Conservation (phyloP, 1,139 yeast species). For the Blastobotrys niveus region DNA sequence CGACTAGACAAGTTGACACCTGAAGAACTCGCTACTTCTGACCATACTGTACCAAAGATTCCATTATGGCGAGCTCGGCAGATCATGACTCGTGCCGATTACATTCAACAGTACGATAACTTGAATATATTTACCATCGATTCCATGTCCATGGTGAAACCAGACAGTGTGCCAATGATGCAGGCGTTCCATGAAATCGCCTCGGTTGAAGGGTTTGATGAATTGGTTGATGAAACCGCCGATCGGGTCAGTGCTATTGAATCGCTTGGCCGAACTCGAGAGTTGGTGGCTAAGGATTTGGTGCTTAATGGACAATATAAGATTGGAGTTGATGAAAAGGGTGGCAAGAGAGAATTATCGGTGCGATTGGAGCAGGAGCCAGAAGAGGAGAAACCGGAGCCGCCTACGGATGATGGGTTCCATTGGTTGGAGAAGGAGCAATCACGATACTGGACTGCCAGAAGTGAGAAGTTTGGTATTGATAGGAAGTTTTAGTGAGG, state of each 20-base stretch:
- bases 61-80: conserved; percentile 84
- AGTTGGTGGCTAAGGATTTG: conserved; percentile 68
- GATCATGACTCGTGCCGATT: conserved; percentile 80
- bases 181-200: conserved; percentile 79
- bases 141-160: conserved; percentile 61
- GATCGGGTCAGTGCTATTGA: conserved; percentile 72
- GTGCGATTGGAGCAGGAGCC: conserved; percentile 25
- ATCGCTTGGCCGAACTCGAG: conserved; percentile 74
- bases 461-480: conserved; percentile 10
- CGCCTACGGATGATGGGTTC: conserved; percentile 22
- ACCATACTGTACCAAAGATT: conserved; percentile 60
- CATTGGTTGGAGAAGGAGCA: conserved; percentile 17
- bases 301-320: conserved; percentile 43
- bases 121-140: conserved; percentile 75
- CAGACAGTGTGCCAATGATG: conserved; percentile 87
- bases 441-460: conserved; percentile 22
- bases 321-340: conserved; percentile 17
- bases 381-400: conserved; percentile 26
- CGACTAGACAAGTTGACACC: conserved; percentile 24
- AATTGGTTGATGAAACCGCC: conserved; percentile 61
- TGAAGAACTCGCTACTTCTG: conserved; percentile 28
- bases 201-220: conserved; percentile 63
- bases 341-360: conserved; percentile 15
- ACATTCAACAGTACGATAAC: conserved; percentile 67
- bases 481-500: background rate